Evolutionary conservation across 2,329 filamentous ascomycete genomes (phyloP).

Genomic region (Aureobasidium namibiae): DNA sequence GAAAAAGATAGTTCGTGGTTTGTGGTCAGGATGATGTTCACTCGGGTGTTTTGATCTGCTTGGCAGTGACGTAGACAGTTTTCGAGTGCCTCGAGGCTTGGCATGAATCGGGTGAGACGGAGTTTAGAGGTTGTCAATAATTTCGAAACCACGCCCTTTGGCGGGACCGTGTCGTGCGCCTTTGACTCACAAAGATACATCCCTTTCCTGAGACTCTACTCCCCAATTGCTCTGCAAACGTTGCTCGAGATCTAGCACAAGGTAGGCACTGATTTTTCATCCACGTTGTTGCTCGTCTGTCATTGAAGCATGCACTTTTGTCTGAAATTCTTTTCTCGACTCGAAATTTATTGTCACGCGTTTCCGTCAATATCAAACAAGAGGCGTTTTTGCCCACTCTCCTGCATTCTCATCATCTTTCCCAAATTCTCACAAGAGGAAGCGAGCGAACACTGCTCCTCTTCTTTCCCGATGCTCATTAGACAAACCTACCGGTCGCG

Average conservation of each 20-base stretch:
- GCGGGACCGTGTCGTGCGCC: not conserved
- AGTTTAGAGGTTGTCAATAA: not conserved
- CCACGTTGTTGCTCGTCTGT: not conserved
- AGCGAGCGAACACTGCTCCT: not conserved
- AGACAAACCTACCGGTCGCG: not conserved
- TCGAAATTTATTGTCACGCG: constrained; percentile 3
- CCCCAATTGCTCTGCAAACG: not conserved
- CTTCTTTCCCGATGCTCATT: not conserved
- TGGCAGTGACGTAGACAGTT: not conserved
- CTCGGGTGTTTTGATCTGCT: not conserved
- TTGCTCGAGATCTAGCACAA: not conserved
- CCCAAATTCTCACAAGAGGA: too few species aligned
- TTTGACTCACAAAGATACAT: not conserved
- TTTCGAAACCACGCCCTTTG: constrained; percentile 4
- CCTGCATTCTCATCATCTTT: not conserved
- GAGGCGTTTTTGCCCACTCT: not conserved
- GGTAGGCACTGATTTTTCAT: not conserved
- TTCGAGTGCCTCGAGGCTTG: not conserved
- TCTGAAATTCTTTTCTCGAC: not conserved
- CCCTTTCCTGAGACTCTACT: too few species aligned
- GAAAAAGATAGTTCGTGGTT: not conserved
- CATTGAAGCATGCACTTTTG: not conserved
- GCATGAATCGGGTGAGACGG: not conserved
- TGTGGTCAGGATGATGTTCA: not conserved
- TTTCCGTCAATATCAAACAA: constrained; percentile 5